These are phyloP conservation scores for Calonectria naviculata DNA, from an alignment of 2,329 filamentous ascomycete species.

Conservation along the genomic window DNA sequence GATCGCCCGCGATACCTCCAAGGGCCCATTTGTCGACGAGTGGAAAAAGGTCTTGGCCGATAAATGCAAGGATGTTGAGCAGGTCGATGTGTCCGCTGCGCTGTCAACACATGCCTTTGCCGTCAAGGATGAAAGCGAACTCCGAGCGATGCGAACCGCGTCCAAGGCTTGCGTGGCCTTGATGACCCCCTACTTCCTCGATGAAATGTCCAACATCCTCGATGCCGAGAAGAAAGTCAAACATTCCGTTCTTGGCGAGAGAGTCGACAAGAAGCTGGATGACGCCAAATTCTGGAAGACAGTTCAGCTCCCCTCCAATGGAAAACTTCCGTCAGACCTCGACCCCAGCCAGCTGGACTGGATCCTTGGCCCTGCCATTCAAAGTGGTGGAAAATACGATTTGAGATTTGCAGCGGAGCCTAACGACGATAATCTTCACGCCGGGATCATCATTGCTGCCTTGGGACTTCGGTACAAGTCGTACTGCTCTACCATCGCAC, in stretches of 20 bases:
- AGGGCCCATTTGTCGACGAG: slow-evolving; percentile 92
- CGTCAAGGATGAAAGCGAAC: slow-evolving; percentile 93
- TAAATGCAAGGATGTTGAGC: slow-evolving; percentile 85
- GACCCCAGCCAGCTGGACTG: slow-evolving; percentile 92
- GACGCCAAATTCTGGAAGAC: slow-evolving; percentile 94
- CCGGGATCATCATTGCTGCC: slow-evolving; percentile 92
- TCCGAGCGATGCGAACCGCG: slow-evolving; percentile 93
- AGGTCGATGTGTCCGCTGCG: slow-evolving; percentile 86
- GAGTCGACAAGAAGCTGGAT: slow-evolving; percentile 91
- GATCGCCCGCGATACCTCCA: slow-evolving; percentile 84
- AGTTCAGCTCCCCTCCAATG: slow-evolving; percentile 74
- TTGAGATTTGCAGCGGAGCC: slow-evolving; percentile 82
- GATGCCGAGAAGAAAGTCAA: slow-evolving; percentile 98
- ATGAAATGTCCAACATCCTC: slow-evolving; percentile 96
- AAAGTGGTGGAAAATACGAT: slow-evolving; percentile 97
- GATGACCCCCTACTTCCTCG: slow-evolving; percentile 96
- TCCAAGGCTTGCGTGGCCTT: slow-evolving; percentile 94
- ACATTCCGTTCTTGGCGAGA: slow-evolving; percentile 86
- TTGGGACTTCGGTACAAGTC: slow-evolving; percentile 96
- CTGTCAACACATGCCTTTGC: slow-evolving; percentile 87
- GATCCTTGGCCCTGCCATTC: slow-evolving; percentile 89
- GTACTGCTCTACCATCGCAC: slow-evolving; percentile 91
- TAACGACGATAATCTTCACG: slow-evolving; percentile 85
- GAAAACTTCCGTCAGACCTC: slow-evolving; percentile 87
- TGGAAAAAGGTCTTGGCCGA: slow-evolving; percentile 89